Evolutionary conservation across 140 eudicot genomes (phyloP).

Genomic region (Flaveria floridana): DNA sequence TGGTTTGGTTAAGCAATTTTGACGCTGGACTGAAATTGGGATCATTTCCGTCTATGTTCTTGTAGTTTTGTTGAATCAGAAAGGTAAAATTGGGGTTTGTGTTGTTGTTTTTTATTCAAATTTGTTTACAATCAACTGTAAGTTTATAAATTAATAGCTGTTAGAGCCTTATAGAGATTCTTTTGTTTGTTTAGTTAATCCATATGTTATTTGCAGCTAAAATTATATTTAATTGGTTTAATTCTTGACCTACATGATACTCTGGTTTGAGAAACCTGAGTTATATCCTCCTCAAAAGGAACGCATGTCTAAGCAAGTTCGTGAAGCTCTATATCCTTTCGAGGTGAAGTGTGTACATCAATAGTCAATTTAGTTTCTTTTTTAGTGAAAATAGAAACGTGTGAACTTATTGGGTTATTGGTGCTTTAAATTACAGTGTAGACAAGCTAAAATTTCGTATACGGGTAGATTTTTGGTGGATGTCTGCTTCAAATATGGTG

Average conservation of each 20-base stretch:
- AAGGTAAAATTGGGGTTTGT: too few relatives aligned
- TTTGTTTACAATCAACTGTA: not conserved
- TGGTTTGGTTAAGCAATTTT: slow-evolving; percentile 8
- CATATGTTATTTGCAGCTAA: not conserved
- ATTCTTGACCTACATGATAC: slow-evolving; percentile 69
- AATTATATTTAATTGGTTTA: slow-evolving; percentile 9
- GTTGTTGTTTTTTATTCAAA: too few relatives aligned
- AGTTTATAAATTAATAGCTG: not conserved
- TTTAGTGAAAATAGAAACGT: not conserved
- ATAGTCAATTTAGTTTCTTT: not conserved
- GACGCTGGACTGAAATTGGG: slow-evolving; percentile 10
- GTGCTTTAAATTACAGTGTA: slow-evolving; percentile 59
- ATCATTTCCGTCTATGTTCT: not conserved
- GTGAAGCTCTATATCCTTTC: slow-evolving; percentile 50
- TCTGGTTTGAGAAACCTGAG: slow-evolving; percentile 65
- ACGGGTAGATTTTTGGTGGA: slow-evolving; percentile 63
- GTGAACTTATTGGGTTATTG: slow-evolving; percentile 17
- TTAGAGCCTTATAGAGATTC: not conserved
- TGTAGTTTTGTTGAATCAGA: too few relatives aligned
- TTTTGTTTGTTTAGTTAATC: not conserved
- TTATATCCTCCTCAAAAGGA: slow-evolving; percentile 69
- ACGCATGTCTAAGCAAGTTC: slow-evolving; percentile 25
- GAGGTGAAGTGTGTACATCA: slow-evolving; percentile 48
- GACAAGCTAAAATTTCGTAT: slow-evolving; percentile 83
- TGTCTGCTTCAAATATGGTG: slow-evolving; percentile 59